Percentiles rank a stretch among this genome's conserved stretches.
These are phyloP conservation scores for Celoporthe dispersa DNA, from an alignment of 2,329 filamentous ascomycete genomes.

Conservation along the genomic window DNA sequence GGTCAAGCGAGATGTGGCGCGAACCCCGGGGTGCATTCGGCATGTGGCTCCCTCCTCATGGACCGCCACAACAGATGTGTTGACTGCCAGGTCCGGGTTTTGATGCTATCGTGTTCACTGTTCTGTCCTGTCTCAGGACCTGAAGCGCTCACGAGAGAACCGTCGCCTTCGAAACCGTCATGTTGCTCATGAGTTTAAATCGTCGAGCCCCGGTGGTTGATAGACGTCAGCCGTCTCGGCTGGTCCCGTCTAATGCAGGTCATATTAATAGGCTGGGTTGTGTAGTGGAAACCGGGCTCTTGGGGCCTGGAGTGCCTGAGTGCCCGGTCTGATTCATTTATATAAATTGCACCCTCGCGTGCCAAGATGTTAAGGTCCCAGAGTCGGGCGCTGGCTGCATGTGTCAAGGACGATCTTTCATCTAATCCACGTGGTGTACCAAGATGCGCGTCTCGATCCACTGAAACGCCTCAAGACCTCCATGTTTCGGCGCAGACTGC, in stretches of 20 bases:
- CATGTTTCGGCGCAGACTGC: background rate
- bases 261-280: background rate
- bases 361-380: constrained; percentile 8
- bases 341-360: constrained; percentile 2
- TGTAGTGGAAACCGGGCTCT: background rate
- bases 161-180: background rate
- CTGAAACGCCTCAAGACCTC: background rate
- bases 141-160: background rate
- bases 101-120: background rate
- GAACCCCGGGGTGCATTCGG: background rate
- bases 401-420: background rate
- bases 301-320: background rate
- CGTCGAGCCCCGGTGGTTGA: background rate
- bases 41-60: background rate
- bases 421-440: constrained; percentile 3
- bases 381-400: too few species aligned
- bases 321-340: background rate
- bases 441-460: background rate
- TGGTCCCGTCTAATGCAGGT: constrained; percentile 11
- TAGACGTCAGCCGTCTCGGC: constrained; percentile 1
- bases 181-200: background rate
- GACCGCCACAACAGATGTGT: background rate
- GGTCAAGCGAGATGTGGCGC: background rate
- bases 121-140: background rate
- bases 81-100: background rate